Percentiles rank a stretch among this genome's conserved stretches.
Evolutionary conservation across 2,329 filamentous ascomycete genomes (phyloP).

Genomic region (Xylaria polymorpha): DNA sequence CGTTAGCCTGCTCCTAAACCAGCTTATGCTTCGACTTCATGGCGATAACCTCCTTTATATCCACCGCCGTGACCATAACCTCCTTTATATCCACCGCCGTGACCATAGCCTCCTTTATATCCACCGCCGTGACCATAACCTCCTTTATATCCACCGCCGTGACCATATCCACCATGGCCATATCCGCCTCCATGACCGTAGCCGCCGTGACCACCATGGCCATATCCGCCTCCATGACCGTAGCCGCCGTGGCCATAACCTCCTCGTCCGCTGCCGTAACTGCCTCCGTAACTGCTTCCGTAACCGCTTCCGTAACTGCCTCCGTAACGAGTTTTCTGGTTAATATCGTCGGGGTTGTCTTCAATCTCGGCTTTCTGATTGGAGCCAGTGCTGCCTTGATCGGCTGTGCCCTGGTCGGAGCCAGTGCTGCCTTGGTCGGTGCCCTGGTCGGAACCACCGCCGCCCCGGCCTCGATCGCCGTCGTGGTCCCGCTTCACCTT

Average conservation of each 20-base stretch:
- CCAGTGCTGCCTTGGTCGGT: no score
- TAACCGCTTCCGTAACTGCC: not conserved
- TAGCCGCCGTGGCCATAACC: slow-evolving; percentile 19
- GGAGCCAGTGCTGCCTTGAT: no score
- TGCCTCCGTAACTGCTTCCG: not conserved
- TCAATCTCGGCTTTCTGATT: not conserved
- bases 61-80: not conserved
- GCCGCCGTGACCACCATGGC: not conserved
- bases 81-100: not conserved
- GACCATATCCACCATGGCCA: not conserved
- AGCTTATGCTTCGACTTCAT: no score
- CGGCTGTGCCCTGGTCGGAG: no score
- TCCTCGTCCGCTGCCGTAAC: not conserved
- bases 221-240: not conserved
- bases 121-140: not conserved
- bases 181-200: slow-evolving; percentile 27
- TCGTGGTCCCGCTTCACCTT: not conserved
- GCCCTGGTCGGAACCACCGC: no score
- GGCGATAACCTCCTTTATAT: not conserved
- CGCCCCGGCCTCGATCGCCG: no score
- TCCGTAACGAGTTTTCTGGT: not conserved
- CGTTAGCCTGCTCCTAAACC: not conserved
- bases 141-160: not conserved
- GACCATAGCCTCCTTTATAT: slow-evolving; percentile 1
- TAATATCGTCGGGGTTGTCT: not conserved